phyloP scores from a whole-genome alignment of 139 green algal genomes.

The Auxenochlorella pyrenoidosa region DNA sequence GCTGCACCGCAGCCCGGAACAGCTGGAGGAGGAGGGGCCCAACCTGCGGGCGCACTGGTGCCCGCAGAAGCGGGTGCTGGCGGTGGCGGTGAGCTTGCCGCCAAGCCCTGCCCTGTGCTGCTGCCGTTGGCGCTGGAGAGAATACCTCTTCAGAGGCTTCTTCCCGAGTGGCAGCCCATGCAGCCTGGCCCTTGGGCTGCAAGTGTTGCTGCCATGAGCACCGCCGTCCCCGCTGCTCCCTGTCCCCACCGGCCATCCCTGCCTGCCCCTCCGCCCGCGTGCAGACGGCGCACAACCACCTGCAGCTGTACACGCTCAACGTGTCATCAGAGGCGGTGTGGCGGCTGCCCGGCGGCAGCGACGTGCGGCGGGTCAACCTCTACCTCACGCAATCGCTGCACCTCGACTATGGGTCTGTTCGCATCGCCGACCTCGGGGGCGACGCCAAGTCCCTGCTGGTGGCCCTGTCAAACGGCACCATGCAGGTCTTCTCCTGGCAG shows the following conservation, averaged over 20 bases:
- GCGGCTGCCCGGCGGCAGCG: conserved; percentile 30
- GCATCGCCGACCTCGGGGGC: conserved; percentile 40
- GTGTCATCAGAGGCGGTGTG: conserved; percentile 59
- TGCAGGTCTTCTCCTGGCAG: conserved; percentile 69
- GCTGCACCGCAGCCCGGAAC: conserved; percentile 35
- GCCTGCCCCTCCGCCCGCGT: background rate
- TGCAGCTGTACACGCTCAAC: conserved; percentile 76
- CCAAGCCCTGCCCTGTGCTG: background rate
- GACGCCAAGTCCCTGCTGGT: conserved; percentile 60
- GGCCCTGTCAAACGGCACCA: conserved; percentile 62
- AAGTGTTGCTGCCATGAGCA: too few species aligned
- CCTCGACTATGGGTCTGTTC: conserved; percentile 18
- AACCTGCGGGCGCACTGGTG: conserved; percentile 73
- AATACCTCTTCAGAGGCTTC: too few species aligned
- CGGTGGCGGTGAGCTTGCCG: conserved; percentile 66
- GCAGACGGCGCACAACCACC: conserved; percentile 70
- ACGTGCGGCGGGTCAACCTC: conserved; percentile 48
- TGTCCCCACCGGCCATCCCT: background rate
- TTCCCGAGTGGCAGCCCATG: too few species aligned
- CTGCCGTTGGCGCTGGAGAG: background rate
- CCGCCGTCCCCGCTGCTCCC: background rate
- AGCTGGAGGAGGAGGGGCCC: conserved; percentile 62
- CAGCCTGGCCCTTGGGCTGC: too few species aligned
- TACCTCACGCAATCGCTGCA: conserved; percentile 64
- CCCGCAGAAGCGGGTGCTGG: conserved; percentile 57